Evolutionary conservation across 2,329 filamentous ascomycete genomes (phyloP).

Genomic region (Hypoxylon sp.): DNA sequence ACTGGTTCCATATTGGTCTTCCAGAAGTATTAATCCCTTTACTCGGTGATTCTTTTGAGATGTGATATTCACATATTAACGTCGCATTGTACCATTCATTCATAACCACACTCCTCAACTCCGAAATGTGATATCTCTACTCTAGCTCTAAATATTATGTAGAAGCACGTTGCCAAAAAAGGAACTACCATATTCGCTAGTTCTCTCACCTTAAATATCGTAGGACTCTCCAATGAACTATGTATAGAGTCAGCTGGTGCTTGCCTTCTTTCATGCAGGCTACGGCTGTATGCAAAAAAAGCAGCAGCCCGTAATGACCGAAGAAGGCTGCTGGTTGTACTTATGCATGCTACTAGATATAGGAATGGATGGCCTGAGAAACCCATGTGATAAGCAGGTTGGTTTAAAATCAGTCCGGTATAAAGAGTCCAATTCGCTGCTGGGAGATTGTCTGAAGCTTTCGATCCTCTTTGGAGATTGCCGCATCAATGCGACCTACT

Average conservation of each 20-base stretch:
- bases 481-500: constrained; percentile 38
- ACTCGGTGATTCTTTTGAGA: constrained; percentile 44
- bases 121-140: constrained; percentile 36
- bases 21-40: constrained; percentile 33
- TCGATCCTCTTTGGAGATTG: constrained; percentile 41
- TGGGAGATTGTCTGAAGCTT: constrained; percentile 35
- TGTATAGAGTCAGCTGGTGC: constrained; percentile 18
- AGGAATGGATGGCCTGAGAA: constrained; percentile 23
- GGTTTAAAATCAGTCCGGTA: constrained; percentile 15
- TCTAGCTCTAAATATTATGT: constrained; percentile 22
- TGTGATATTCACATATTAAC: constrained; percentile 45
- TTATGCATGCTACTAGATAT: constrained; percentile 37
- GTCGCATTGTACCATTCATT: constrained; percentile 36
- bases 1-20: constrained; percentile 40
- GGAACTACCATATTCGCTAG: constrained; percentile 12
- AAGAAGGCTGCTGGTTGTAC: constrained; percentile 27
- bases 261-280: constrained; percentile 29
- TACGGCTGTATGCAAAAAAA: constrained; percentile 27
- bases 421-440: constrained; percentile 33
- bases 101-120: constrained; percentile 26
- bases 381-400: constrained; percentile 30
- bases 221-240: constrained; percentile 22
- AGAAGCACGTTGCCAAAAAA: constrained; percentile 26
- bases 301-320: constrained; percentile 26
- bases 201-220: constrained; percentile 12